Evolutionary conservation across 2,329 filamentous ascomycete genomes (phyloP).

Genomic region (Xylogone sp.): DNA sequence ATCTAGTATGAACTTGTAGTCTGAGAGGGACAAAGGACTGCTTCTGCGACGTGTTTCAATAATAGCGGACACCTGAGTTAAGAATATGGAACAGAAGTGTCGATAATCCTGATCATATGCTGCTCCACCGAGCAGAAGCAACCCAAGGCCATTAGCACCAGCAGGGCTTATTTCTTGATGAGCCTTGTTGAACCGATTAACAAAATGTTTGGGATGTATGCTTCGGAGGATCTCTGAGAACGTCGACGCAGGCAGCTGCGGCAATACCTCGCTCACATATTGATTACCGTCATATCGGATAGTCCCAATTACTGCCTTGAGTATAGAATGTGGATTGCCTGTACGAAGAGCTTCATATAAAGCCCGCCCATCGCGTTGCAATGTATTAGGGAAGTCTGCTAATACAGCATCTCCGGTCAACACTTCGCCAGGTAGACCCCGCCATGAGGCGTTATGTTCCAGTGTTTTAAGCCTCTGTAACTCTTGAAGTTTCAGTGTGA

Average conservation of each 20-base stretch:
- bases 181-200: constrained; percentile 41
- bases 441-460: neutral
- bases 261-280: constrained; percentile 25
- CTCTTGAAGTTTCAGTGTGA: neutral
- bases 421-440: neutral
- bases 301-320: constrained; percentile 8
- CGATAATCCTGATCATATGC: constrained; percentile 9
- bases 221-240: constrained; percentile 62
- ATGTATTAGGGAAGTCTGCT: neutral
- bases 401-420: neutral
- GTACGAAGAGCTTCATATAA: constrained; percentile 9
- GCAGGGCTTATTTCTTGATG: constrained; percentile 45
- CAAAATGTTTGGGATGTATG: constrained; percentile 54
- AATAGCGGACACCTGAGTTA: constrained; percentile 25
- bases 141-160: constrained; percentile 29
- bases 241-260: constrained; percentile 44
- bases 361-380: neutral
- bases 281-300: constrained; percentile 12
- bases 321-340: constrained; percentile 12
- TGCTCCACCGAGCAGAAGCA: constrained; percentile 3
- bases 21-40: constrained; percentile 37
- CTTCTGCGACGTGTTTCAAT: constrained; percentile 31
- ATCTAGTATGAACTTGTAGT: constrained; percentile 50
- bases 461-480: neutral
- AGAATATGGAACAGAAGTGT: constrained; percentile 17